Evolutionary conservation across 2,329 filamentous ascomycete genomes (phyloP).

Genomic region (Leptosphaerulina australis): DNA sequence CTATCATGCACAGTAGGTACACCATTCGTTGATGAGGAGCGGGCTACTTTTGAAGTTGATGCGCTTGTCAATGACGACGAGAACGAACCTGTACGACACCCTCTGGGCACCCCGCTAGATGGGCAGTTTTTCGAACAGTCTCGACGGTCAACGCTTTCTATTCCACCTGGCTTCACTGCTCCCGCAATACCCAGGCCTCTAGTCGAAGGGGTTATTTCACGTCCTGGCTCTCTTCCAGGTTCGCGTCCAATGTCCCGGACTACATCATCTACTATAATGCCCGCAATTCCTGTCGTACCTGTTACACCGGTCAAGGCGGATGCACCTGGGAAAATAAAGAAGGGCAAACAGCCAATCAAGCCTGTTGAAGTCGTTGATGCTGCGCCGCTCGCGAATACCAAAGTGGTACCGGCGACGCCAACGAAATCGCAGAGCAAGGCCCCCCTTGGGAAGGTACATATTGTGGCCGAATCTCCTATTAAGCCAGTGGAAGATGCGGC

Average conservation of each 20-base stretch:
- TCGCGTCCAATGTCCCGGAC: slow-evolving; percentile 45
- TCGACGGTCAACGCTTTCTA: slow-evolving; percentile 52
- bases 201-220: slow-evolving; percentile 29
- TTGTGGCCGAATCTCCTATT: slow-evolving; percentile 17
- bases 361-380: slow-evolving; percentile 3
- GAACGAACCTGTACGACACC: slow-evolving; percentile 40
- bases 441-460: slow-evolving; percentile 19
- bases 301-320: slow-evolving; percentile 42
- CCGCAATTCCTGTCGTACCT: slow-evolving; percentile 51
- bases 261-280: slow-evolving; percentile 39
- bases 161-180: slow-evolving; percentile 53
- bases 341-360: slow-evolving; percentile 26
- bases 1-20: slow-evolving; percentile 63
- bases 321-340: slow-evolving; percentile 41
- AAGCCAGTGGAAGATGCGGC: slow-evolving; percentile 6
- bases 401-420: slow-evolving; percentile 29
- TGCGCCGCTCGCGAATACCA: slow-evolving; percentile 5
- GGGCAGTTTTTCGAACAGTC: slow-evolving; percentile 44
- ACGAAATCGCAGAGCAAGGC: slow-evolving; percentile 23
- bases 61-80: slow-evolving; percentile 67
- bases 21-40: slow-evolving; percentile 63
- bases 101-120: slow-evolving; percentile 25
- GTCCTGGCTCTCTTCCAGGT: slow-evolving; percentile 28
- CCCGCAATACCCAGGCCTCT: slow-evolving; percentile 35
- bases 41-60: slow-evolving; percentile 68